Evolutionary conservation across 306 rosid species (phyloP).

Genomic region (Fragaria iinumae): DNA sequence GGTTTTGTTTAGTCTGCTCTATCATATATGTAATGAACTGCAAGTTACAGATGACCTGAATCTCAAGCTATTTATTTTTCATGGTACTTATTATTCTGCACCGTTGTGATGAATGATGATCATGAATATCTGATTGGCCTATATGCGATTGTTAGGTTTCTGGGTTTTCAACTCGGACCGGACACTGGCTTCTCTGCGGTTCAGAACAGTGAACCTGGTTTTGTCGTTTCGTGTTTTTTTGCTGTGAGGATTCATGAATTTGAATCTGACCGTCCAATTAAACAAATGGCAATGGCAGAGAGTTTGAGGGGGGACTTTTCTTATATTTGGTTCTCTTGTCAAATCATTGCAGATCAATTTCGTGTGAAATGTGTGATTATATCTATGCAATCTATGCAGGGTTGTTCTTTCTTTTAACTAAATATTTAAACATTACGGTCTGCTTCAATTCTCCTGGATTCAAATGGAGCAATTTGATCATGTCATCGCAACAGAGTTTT

Average conservation of each 20-base stretch:
- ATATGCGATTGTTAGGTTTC: constrained; percentile 44
- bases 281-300: background rate
- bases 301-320: background rate
- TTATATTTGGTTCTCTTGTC: background rate
- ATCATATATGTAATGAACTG: background rate
- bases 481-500: background rate
- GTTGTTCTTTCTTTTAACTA: background rate
- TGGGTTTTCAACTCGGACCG: constrained; percentile 46
- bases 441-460: background rate
- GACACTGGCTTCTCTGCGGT: constrained; percentile 38
- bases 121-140: constrained; percentile 35
- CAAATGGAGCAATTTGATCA: background rate
- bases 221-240: constrained; percentile 27
- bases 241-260: background rate
- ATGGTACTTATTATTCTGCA: constrained; percentile 22
- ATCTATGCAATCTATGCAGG: background rate
- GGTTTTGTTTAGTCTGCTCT: background rate
- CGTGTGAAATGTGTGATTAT: background rate
- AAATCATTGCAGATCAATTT: background rate
- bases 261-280: constrained; percentile 8
- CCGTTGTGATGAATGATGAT: constrained; percentile 11
- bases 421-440: background rate
- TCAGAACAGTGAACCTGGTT: constrained; percentile 42
- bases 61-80: constrained; percentile 19
- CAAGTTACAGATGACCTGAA: constrained; percentile 10